Evolutionary conservation across 192 early-diverging fungal species (phyloP).

Genomic region (Diversispora epigaea): DNA sequence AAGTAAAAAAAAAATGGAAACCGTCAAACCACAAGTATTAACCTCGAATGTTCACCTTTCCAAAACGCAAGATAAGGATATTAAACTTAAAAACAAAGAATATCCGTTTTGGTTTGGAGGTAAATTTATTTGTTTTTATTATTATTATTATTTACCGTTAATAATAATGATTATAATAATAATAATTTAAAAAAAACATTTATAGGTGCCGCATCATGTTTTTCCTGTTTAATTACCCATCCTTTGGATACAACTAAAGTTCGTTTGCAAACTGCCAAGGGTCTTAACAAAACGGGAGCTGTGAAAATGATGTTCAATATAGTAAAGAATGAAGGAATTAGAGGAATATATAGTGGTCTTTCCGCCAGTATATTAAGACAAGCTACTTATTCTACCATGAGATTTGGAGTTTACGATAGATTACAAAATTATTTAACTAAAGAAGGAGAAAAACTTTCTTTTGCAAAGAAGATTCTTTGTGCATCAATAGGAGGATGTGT

Average conservation of each 20-base stretch:
- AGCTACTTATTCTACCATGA: constrained; percentile 76
- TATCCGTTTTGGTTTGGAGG: constrained; percentile 57
- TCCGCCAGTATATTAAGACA: constrained; percentile 75
- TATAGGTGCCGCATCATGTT: constrained; percentile 53
- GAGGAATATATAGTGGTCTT: constrained; percentile 69
- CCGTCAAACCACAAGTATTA: background rate
- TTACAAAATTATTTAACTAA: constrained; percentile 58
- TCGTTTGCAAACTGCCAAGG: constrained; percentile 82
- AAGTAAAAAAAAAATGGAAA: background rate
- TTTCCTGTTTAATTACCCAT: constrained; percentile 67
- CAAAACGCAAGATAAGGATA: background rate
- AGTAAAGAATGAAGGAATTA: constrained; percentile 64
- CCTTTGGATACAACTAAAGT: constrained; percentile 90
- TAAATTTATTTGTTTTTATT: background rate
- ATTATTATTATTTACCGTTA: constrained; percentile 5
- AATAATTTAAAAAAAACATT: background rate
- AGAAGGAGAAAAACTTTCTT: constrained; percentile 44
- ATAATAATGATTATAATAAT: background rate
- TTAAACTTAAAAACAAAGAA: constrained; percentile 25
- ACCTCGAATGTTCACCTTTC: background rate
- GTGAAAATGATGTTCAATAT: constrained; percentile 73
- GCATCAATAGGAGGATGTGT: constrained; percentile 50
- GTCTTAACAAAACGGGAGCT: constrained; percentile 55
- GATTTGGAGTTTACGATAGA: constrained; percentile 74
- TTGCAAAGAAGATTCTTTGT: constrained; percentile 46